A percentile compares a stretch with the other conserved stretches of the same genome.
Conservation (phyloP, 257 asterid genomes). For the Cinchona pubescens region DNA sequence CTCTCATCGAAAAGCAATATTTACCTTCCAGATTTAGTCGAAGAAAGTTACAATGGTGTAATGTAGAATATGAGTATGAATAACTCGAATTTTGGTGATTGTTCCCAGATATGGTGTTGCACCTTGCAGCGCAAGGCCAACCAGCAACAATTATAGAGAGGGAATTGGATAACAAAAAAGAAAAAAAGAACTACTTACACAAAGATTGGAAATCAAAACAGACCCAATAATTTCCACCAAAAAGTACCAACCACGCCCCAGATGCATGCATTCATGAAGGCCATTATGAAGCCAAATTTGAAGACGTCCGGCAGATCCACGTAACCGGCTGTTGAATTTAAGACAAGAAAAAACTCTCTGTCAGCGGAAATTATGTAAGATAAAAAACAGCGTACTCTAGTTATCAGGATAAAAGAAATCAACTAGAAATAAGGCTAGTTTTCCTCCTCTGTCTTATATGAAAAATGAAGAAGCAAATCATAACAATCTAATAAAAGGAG, state of each 20-base stretch:
- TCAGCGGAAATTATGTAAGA: slow-evolving; percentile 6
- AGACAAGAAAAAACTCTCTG: not conserved
- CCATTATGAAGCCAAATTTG: slow-evolving; percentile 83
- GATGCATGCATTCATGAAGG: slow-evolving; percentile 65
- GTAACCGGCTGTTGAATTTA: slow-evolving; percentile 67
- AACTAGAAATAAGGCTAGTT: not conserved
- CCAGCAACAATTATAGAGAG: slow-evolving; percentile 3
- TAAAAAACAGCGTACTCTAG: not conserved
- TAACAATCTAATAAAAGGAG: not conserved
- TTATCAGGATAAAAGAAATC: not conserved
- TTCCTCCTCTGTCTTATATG: not conserved
- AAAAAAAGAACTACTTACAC: slow-evolving; percentile 31
- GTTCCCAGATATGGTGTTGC: not conserved
- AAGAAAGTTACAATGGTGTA: not conserved
- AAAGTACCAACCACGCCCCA: slow-evolving; percentile 75
- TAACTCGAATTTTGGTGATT: not conserved
- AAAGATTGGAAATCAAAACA: slow-evolving; percentile 41
- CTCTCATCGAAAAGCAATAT: not conserved
- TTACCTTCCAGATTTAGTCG: slow-evolving; percentile 1
- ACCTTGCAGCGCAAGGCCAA: slow-evolving; percentile 9
- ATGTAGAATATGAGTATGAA: not conserved
- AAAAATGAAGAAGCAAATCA: slow-evolving; percentile 8
- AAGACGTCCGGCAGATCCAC: slow-evolving; percentile 89
- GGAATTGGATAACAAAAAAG: slow-evolving; percentile 19
- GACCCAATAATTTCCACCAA: slow-evolving; percentile 98